Percentiles rank a stretch among this genome's conserved stretches.
phyloP scores from a whole-genome alignment of 2,329 filamentous ascomycete genomes.

The Clonostachys chloroleuca region DNA sequence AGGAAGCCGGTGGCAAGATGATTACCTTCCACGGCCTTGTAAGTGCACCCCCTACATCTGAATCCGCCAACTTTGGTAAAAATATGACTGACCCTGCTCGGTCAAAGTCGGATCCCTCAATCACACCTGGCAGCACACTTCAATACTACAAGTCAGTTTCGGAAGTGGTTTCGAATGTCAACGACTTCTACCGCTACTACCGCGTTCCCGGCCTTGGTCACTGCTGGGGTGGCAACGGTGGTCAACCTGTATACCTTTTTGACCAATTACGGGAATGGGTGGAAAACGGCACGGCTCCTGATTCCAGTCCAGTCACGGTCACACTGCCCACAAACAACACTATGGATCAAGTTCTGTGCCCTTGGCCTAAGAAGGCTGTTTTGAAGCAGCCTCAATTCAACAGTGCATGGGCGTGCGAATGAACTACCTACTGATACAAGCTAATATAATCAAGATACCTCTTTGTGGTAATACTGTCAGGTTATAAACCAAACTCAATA shows the following conservation, averaged over 20 bases:
- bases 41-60: neutral
- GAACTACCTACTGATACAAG: too few relatives aligned
- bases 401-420: too few relatives aligned
- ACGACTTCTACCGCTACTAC: constrained; percentile 23
- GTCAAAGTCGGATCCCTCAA: constrained; percentile 9
- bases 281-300: constrained; percentile 8
- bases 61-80: neutral
- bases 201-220: constrained; percentile 22
- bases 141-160: constrained; percentile 17
- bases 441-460: too few relatives aligned
- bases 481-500: too few relatives aligned
- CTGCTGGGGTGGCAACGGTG: constrained; percentile 13
- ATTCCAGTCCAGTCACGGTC: neutral
- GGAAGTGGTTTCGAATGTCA: constrained; percentile 7
- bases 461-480: too few relatives aligned
- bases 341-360: too few relatives aligned
- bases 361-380: too few relatives aligned
- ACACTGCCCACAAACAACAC: neutral
- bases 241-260: constrained; percentile 3
- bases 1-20: neutral
- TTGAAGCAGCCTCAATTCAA: too few relatives aligned
- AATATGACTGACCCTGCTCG: neutral
- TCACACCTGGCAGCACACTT: constrained; percentile 9
- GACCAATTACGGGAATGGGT: constrained; percentile 6
- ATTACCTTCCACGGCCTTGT: neutral